Evolutionary conservation across 2,329 filamentous ascomycete species (phyloP).

Genomic region (Chlorencoelia australis): DNA sequence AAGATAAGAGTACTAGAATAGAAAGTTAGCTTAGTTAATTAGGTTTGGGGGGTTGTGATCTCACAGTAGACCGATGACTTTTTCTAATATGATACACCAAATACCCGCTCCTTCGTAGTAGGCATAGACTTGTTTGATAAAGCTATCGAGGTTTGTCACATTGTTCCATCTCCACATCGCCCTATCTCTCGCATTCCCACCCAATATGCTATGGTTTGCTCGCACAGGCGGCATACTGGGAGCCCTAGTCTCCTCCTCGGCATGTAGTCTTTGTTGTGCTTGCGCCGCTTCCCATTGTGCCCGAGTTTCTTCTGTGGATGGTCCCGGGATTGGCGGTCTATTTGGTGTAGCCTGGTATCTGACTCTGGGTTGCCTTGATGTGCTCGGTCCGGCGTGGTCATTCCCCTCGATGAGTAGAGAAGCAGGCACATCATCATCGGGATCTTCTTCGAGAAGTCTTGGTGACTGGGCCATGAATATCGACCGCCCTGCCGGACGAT

Average conservation of each 20-base stretch:
- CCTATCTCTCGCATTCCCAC: conserved; percentile 50
- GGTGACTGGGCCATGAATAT: conserved; percentile 25
- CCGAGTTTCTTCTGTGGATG: conserved; percentile 35
- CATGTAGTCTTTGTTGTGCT: conserved; percentile 39
- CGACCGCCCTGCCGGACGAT: too few species aligned
- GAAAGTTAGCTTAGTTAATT: conserved; percentile 6
- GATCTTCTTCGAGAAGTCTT: conserved; percentile 26
- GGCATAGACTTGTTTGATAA: conserved; percentile 57
- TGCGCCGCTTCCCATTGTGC: conserved; percentile 47
- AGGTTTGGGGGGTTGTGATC: conserved; percentile 17
- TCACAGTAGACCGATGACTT: conserved; percentile 46
- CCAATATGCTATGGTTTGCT: conserved; percentile 36
- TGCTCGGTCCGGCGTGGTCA: conserved; percentile 22
- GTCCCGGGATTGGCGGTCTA: conserved; percentile 29
- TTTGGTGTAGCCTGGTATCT: conserved; percentile 11
- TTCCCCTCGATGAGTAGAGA: conserved; percentile 51
- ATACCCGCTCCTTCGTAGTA: conserved; percentile 61
- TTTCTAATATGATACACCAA: conserved; percentile 54
- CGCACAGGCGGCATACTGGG: conserved; percentile 29
- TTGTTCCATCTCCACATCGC: conserved; percentile 68
- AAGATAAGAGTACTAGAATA: conserved; percentile 50
- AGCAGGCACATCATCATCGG: conserved; percentile 47
- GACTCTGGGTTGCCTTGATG: conserved; percentile 17
- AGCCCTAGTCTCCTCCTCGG: conserved; percentile 25
- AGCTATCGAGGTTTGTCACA: conserved; percentile 59